Conservation (phyloP, 768 basidiomycete species). For the Antrodiella citrinella region DNA sequence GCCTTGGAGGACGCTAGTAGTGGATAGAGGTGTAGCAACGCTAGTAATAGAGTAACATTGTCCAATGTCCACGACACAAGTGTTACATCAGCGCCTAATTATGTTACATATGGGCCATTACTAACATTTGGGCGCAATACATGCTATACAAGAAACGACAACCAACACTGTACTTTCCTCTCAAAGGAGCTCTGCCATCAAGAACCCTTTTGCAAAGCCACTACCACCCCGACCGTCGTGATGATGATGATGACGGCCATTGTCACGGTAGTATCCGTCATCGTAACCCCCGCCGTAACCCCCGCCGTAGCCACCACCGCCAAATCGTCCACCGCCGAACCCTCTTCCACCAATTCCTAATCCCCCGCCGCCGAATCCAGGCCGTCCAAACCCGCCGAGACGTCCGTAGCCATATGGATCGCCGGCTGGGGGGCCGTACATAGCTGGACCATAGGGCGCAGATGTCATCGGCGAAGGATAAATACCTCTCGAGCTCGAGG, state of each 20-base stretch:
- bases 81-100: too few species aligned
- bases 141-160: neutral
- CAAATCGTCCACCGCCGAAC: conserved; percentile 16
- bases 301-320: conserved; percentile 12
- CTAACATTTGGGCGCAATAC: too few species aligned
- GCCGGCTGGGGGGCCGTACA: conserved; percentile 21
- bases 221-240: conserved; percentile 12
- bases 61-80: too few species aligned
- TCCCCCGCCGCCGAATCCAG: conserved; percentile 23
- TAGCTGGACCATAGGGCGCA: neutral
- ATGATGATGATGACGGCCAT: too few species aligned
- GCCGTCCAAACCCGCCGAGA: conserved; percentile 11
- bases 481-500: neutral
- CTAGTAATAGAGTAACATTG: too few species aligned
- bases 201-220: conserved; percentile 17
- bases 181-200: conserved; percentile 13
- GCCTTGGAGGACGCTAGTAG: too few species aligned
- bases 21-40: too few species aligned
- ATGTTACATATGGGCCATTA: too few species aligned
- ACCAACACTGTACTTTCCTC: neutral
- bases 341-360: conserved; percentile 29
- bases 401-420: conserved; percentile 5
- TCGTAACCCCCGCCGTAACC: conserved; percentile 15
- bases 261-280: too few species aligned
- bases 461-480: neutral